A percentile compares a stretch with the other conserved stretches of the same genome.
phyloP scores from a whole-genome alignment of 768 basidiomycete genomes.

The Tylopilus subfusipes region DNA sequence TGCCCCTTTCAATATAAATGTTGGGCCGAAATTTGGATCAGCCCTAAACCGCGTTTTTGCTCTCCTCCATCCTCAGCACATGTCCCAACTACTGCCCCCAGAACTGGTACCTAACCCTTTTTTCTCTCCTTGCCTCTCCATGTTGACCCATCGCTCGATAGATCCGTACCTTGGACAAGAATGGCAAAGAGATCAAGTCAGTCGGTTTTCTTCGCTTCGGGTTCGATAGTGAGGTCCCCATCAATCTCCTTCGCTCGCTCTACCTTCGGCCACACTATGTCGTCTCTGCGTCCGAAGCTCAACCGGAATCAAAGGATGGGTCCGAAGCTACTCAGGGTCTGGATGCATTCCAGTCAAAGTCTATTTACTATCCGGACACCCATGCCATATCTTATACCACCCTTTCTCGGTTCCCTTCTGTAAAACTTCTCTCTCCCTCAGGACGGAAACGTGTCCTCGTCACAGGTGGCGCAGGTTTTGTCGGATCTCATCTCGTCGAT shows the following conservation, averaged over 20 bases:
- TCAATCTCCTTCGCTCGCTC: conserved; percentile 80
- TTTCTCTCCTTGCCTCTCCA: background rate
- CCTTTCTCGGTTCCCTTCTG: conserved; percentile 88
- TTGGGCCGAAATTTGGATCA: background rate
- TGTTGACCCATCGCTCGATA: conserved; percentile 27
- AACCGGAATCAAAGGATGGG: conserved; percentile 37
- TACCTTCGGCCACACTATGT: conserved; percentile 84
- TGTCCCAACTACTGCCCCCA: conserved; percentile 23
- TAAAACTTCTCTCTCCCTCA: conserved; percentile 76
- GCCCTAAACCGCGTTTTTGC: background rate
- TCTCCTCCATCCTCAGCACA: background rate
- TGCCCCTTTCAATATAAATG: background rate
- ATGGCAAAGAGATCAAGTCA: conserved; percentile 66
- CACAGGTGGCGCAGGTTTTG: conserved; percentile 98
- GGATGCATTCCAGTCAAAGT: conserved; percentile 70
- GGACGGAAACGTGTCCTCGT: conserved; percentile 87
- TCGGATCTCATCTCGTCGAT: conserved; percentile 97
- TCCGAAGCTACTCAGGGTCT: conserved; percentile 42
- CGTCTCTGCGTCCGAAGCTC: conserved; percentile 37
- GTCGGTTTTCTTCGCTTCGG: conserved; percentile 88
- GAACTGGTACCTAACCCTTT: conserved; percentile 13
- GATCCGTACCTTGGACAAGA: conserved; percentile 69
- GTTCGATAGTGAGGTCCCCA: conserved; percentile 80
- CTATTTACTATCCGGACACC: conserved; percentile 77
- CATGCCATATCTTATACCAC: conserved; percentile 90